Evolutionary conservation across 345 rosid species (phyloP), one percentile per base, ranked within the genome.

Genomic region (Aegle marmelos): DNA sequence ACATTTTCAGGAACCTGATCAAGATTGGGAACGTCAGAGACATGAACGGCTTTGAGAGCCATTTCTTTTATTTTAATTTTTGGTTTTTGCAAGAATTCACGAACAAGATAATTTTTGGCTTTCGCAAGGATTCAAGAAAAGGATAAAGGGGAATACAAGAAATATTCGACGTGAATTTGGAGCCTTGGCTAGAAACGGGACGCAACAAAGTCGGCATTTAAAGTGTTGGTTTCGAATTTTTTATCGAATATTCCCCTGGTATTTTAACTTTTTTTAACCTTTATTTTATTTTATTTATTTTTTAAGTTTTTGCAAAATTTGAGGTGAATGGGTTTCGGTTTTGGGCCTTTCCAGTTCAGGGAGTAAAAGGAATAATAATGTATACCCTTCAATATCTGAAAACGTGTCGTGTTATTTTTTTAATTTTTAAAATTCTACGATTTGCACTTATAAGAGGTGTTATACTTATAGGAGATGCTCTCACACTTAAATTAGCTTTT

Each of bases 11-110:
- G 82, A 78, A 84, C 82, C 31, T 81, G 86, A 68, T 87, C 86
- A 14, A 85, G 86, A 74, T 79, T 78, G 4, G 88, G 87, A 57
- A 87, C 81, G 54, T 89, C 90, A 13, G 80, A 78, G 68, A 84
- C 85, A 73, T 79, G 85, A 80, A 86, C 84, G 17, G 90, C 85
- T 72, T 86, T 77, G 5, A 90, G 85, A 81, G 92, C 84, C 87
- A 87, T 87, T 66, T 31, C 10, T 30, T 28, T 31, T 2, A 13
- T 45, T 3, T 45, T 45, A 45, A 45, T 11, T 17, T 6, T 60
- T n/a, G 34, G n/a, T 8, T 24, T 60, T 70, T 53, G 41, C 27
- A 53, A 70, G 61, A 70, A 17, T 13, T 33, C 19, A 72, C 3
- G 36, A 25, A 72, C 62, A 48, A 7, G 59, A 37, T 37, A 36